phyloP scores from a whole-genome alignment of 768 basidiomycete species.

The Agrocybe praecox region DNA sequence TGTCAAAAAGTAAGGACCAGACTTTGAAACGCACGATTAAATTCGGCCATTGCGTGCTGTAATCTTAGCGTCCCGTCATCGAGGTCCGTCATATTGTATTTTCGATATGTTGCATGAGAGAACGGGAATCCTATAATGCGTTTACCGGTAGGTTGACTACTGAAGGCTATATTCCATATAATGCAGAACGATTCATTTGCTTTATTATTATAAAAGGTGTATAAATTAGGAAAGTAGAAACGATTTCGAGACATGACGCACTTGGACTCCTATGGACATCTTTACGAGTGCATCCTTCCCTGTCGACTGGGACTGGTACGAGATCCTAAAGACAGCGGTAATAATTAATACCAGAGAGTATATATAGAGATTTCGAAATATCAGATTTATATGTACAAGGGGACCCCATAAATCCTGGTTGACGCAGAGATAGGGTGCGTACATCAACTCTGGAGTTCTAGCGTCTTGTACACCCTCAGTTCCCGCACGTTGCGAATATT shows the following conservation, averaged over 20 bases:
- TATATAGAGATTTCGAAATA: background rate
- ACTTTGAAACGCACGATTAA: constrained; percentile 21
- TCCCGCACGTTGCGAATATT: constrained; percentile 20
- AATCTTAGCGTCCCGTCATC: constrained; percentile 13
- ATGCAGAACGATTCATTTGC: constrained; percentile 25
- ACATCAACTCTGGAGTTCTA: constrained; percentile 26
- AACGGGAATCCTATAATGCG: constrained; percentile 4
- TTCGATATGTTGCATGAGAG: constrained; percentile 6
- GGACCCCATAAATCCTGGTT: constrained; percentile 27
- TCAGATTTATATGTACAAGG: constrained; percentile 19
- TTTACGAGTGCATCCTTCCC: constrained; percentile 25
- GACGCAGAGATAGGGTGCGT: constrained; percentile 31
- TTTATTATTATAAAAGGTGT: too few relatives aligned
- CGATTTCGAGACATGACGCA: too few relatives aligned
- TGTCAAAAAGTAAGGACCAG: too few relatives aligned
- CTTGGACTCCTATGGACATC: too few relatives aligned
- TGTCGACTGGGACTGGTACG: constrained; percentile 30
- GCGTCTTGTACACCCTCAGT: constrained; percentile 12
- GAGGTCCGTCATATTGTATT: constrained; percentile 18
- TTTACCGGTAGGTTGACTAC: constrained; percentile 25
- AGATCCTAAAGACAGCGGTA: constrained; percentile 25
- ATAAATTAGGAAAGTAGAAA: too few relatives aligned
- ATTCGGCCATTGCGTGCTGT: constrained; percentile 22
- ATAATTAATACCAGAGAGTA: background rate
- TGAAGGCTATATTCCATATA: constrained; percentile 33